Evolutionary conservation across 176 grass and related monocot genomes (phyloP).

Genomic region (Rhipidocladum racemiflorum): DNA sequence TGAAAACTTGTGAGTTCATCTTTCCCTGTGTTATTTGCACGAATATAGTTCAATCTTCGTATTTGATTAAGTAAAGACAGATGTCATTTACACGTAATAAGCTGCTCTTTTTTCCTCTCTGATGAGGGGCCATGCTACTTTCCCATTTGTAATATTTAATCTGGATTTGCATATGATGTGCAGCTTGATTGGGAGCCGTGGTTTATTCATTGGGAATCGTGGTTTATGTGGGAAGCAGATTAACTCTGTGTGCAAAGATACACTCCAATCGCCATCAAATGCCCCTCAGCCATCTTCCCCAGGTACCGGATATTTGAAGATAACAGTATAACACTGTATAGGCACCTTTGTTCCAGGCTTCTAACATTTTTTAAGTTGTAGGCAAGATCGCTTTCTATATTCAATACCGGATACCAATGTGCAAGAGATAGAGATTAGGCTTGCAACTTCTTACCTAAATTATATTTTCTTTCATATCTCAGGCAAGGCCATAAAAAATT

Average conservation of each 20-base stretch:
- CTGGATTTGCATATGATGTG: constrained; percentile 29
- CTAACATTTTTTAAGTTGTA: constrained; percentile 7
- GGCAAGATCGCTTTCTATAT: constrained; percentile 86
- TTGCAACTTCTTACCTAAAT: not conserved
- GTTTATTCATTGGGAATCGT: constrained; percentile 95
- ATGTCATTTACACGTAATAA: too few relatives aligned
- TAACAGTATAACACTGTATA: constrained; percentile 8
- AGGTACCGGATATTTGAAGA: constrained; percentile 46
- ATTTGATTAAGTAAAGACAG: too few relatives aligned
- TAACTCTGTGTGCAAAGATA: constrained; percentile 78
- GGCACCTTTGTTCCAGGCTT: not conserved
- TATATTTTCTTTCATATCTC: not conserved
- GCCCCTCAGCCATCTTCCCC: constrained; percentile 43
- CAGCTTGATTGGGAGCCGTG: constrained; percentile 75
- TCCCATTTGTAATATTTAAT: too few relatives aligned
- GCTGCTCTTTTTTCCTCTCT: too few relatives aligned
- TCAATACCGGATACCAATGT: constrained; percentile 77
- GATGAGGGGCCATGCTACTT: too few relatives aligned
- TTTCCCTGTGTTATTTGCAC: too few relatives aligned
- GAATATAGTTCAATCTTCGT: too few relatives aligned
- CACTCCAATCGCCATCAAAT: constrained; percentile 53
- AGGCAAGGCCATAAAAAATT: not conserved
- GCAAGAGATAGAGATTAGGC: constrained; percentile 99
- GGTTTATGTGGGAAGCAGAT: too few relatives aligned
- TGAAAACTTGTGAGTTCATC: too few relatives aligned